Evolutionary conservation across 208 protist species (phyloP), one percentile per base, ranked within the genome.

Genomic region (Acanthamoeba healyi): DNA sequence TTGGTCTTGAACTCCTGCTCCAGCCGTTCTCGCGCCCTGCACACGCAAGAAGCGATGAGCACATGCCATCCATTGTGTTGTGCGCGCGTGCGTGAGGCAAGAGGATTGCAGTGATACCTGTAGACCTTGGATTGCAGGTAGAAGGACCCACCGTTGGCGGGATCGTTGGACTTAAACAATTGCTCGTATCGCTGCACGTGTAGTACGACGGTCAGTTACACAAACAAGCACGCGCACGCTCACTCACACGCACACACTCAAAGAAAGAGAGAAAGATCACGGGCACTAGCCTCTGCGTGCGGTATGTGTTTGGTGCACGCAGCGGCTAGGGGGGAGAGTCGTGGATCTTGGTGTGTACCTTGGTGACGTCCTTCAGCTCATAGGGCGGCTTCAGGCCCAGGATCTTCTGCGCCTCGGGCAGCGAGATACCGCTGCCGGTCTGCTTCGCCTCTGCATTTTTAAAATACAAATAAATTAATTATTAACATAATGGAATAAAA

Each of bases 71-170:
- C 49, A 54, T 54, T 15, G 49, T 15, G 49, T 54, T 54, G 49
- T 15, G 6, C 49, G 49, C 6, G 49, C 49, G n/a, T 54, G 49
- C 10, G 10, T 54, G 49, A 54, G 49, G 10, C 10, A 15, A 15
- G 49, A 6, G 15, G 49, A 15, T 54, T 15, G 49, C 15, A 24
- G n/a, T 42, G 5, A 1, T 79, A 46, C 70, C 70, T 79, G 70
- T n/a, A 79, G 70, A 94, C 89, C 42, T 94, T 94, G 46, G 89
- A 94, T 34, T 94, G 89, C 26, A 94, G 72, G 36, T 94, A 94
- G 49, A 94, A 94, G 10, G 89, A 94, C 22, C 89, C 89, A 26
- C 89, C 89, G 36, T 63, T 61, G 65, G 40, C 38, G 10, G 89
- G 89, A 40, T 94, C 89, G 67, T 94, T 94, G 5, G 49, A 79